Base-by-base conservation (phyloP, 768 basidiomycete species). In the Boletus fagicola region DNA sequence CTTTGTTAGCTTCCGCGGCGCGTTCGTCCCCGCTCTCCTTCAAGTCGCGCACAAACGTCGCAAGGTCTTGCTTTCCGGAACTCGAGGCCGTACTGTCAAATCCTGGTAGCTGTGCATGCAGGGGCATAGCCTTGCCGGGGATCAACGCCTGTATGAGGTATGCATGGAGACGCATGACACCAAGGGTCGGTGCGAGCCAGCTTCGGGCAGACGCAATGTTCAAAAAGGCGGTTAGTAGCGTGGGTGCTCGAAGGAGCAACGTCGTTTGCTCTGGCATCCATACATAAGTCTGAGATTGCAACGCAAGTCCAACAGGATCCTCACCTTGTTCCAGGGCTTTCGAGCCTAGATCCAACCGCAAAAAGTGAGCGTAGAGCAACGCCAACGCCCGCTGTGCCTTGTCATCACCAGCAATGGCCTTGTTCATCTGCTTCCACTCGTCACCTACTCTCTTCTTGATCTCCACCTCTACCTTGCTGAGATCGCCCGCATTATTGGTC, bases 131-230 rank as follows among this genome's bases (percentile, higher is more conserved):
- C 39, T 78, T 75, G 47, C 81, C 80, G 2, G 88, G 88, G 4
- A 83, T 74, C 20, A 94, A 75, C 0, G 92, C 97, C 74, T 99
- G 97, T 0, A 84, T 80, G 35, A 99, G 77, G 71, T 86, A 85
- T 5, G 90, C 83, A 62, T 95, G 88, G 28, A 99, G 75, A 39
- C 87, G 87, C 83, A 97, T 90, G 64, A 87, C 78, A 31, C 82
- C 76, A 38, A 95, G 76, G 0, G 92, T 86, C 1, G 93, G 88
- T 5, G 81, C 67, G 10, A 98, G 83, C 95, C 95, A 99, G 67
- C 86, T 93, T 61, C 94, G 92, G 0, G 94, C 82, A 20, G 90
- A 80, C 0, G 89, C 80, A 60, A 97, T 90, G 63, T 84, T 88
- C 52, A 95, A 80, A 26, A 98, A 77, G 0, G 94, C 91, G 47